phyloP scores from a whole-genome alignment of 768 basidiomycete species.

The Clavaria fumosa region DNA sequence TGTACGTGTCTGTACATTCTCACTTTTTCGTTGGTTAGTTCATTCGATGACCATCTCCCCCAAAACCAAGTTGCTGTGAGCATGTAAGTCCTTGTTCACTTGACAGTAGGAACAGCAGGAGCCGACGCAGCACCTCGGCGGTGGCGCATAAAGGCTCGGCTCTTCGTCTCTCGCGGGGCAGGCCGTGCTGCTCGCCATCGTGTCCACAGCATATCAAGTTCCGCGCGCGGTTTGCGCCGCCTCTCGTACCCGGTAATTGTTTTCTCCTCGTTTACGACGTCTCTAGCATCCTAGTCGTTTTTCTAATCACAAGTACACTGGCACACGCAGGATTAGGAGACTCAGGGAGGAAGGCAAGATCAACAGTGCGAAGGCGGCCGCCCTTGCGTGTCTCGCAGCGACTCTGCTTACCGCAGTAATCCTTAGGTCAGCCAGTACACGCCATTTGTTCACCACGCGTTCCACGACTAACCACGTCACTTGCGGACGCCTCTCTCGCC shows the following conservation, averaged over 20 bases:
- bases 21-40: too few species aligned
- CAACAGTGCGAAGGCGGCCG: background rate
- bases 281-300: too few species aligned
- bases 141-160: conserved; percentile 6
- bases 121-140: too few species aligned
- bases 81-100: background rate
- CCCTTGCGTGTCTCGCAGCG: background rate
- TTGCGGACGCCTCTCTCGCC: background rate
- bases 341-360: background rate
- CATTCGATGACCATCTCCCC: too few species aligned
- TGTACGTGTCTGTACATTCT: conserved; percentile 4
- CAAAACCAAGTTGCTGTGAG: conserved; percentile 4
- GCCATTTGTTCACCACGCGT: too few species aligned
- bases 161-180: conserved; percentile 5
- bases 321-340: conserved; percentile 5
- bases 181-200: conserved; percentile 6
- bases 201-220: conserved; percentile 4
- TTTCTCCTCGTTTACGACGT: too few species aligned
- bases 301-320: too few species aligned
- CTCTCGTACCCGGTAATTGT: conserved; percentile 2
- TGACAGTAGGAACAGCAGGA: background rate
- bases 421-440: conserved; percentile 3
- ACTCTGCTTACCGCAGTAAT: background rate
- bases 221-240: background rate
- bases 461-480: too few species aligned